phyloP scores from a whole-genome alignment of 2,329 filamentous ascomycete species.

The Aurifilum marmelostoma region DNA sequence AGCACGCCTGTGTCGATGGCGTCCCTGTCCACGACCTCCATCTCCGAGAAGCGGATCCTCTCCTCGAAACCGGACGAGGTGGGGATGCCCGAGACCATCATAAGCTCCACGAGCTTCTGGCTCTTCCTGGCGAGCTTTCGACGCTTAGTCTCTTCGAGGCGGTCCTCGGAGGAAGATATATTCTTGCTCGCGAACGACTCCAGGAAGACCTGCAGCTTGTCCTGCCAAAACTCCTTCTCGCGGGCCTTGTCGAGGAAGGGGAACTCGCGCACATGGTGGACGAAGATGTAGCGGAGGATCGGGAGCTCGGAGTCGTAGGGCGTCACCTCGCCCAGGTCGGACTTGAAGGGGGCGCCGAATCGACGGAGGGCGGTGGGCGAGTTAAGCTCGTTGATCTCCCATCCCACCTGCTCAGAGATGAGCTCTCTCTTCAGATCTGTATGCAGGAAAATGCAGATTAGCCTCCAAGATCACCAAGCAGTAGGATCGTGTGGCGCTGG shows the following conservation, averaged over 20 bases:
- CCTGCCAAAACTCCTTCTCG: slow-evolving; percentile 99
- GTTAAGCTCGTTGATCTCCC: slow-evolving; percentile 90
- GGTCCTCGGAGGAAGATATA: slow-evolving; percentile 95
- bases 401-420: slow-evolving; percentile 84
- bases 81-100: slow-evolving; percentile 98
- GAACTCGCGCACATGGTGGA: slow-evolving; percentile 96
- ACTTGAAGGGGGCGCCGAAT: slow-evolving; percentile 94
- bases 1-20: slow-evolving; percentile 90
- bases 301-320: slow-evolving; percentile 93
- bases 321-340: slow-evolving; percentile 87
- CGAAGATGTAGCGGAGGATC: slow-evolving; percentile 94
- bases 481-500: neutral
- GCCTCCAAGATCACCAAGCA: slow-evolving; percentile 22
- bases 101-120: slow-evolving; percentile 93
- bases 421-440: slow-evolving; percentile 94
- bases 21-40: slow-evolving; percentile 92
- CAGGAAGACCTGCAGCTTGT: slow-evolving; percentile 93
- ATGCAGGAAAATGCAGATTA: slow-evolving; percentile 32
- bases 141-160: slow-evolving; percentile 93
- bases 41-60: slow-evolving; percentile 92
- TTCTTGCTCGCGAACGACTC: slow-evolving; percentile 97
- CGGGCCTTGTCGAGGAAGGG: slow-evolving; percentile 95
- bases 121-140: slow-evolving; percentile 90
- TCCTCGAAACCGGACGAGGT: slow-evolving; percentile 98
- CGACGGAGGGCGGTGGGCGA: slow-evolving; percentile 91